Conservation (phyloP, 2,329 filamentous ascomycete genomes). For the Mariannaea sp. region DNA sequence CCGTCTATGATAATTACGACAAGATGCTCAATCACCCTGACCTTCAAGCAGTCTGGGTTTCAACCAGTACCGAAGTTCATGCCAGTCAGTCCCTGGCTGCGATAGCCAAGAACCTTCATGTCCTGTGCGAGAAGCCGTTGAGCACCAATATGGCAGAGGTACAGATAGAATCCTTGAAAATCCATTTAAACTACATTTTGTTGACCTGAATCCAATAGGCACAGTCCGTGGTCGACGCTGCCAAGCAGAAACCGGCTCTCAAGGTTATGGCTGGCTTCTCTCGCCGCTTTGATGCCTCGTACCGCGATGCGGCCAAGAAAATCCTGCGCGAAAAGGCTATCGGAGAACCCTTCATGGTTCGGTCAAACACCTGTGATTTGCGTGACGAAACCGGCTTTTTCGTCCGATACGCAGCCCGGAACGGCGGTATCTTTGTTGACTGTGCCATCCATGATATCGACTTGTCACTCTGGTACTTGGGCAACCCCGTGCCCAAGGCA, state of each 20-base stretch:
- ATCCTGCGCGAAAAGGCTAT: constrained; percentile 56
- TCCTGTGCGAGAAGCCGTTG: constrained; percentile 30
- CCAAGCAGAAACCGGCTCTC: constrained; percentile 57
- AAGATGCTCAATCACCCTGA: constrained; percentile 26
- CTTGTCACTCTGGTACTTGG: constrained; percentile 39
- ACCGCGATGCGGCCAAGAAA: constrained; percentile 61
- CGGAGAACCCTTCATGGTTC: constrained; percentile 63
- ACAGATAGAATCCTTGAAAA: constrained; percentile 28
- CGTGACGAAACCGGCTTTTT: constrained; percentile 69
- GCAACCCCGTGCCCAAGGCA: constrained; percentile 21
- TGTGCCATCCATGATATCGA: constrained; percentile 70
- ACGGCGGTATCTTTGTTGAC: constrained; percentile 72
- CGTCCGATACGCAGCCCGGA: constrained; percentile 66
- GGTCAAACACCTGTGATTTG: constrained; percentile 70
- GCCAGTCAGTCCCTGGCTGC: constrained; percentile 22
- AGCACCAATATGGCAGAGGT: constrained; percentile 54
- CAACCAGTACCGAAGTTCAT: constrained; percentile 26
- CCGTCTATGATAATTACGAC: constrained; percentile 22
- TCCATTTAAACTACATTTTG: background rate
- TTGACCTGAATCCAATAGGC: constrained; percentile 46
- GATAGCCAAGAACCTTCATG: constrained; percentile 21
- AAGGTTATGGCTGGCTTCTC: constrained; percentile 61
- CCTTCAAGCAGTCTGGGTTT: constrained; percentile 26
- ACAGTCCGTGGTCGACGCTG: constrained; percentile 62
- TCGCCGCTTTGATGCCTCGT: constrained; percentile 63